Base-by-base conservation (phyloP, 2,329 filamentous ascomycete species). In the Didymella pinodella region DNA sequence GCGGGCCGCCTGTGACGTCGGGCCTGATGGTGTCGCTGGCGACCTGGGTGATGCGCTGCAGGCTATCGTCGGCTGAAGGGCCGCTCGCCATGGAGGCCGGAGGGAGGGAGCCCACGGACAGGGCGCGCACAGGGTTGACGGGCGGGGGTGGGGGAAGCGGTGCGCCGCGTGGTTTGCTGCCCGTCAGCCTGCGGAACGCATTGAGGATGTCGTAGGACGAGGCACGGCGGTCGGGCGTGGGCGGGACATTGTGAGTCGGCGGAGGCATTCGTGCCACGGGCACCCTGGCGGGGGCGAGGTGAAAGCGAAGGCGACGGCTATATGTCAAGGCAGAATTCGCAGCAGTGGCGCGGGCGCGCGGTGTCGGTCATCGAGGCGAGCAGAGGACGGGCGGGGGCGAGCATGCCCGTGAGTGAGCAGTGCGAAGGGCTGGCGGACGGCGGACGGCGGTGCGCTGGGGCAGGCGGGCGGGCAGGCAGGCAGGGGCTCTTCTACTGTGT, bases 181-280 rank as follows among this genome's bases (percentile, higher is more conserved):
- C 65, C 1, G 77, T 77, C 43, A 78, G 68, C 36, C 67, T 68
- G 55, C 74, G 69, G 62, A 78, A 78, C 64, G 75, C 75, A 43
- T 69, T 71, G 60, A 78, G 72, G 55, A 78, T 69, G 49, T 71
- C 65, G 46, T 75, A 71, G 59, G 75, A 74, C 53, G 77, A 78
- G 64, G 75, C 69, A 57, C 73, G 74, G 57, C 75, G 65, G 59
- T 78, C 73, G 59, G 76, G 76, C 53, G 75, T 76, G 63, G 68
- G 74, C 29, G 74, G 70, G 60, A 62, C 74, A 74, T 77, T 45
- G 59, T 70, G 70, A 40, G 68, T 50, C 43, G 75, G 64, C 48
- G 75, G 74, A 77, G 77, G 75, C 77, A 79, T 79, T 61, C 63
- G 73, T 63, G 61, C 47, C 56, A 60, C 54, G 54, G 59, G 40